phyloP scores from a whole-genome alignment of 306 rosid genomes.

The Pyrus pyrifolia region DNA sequence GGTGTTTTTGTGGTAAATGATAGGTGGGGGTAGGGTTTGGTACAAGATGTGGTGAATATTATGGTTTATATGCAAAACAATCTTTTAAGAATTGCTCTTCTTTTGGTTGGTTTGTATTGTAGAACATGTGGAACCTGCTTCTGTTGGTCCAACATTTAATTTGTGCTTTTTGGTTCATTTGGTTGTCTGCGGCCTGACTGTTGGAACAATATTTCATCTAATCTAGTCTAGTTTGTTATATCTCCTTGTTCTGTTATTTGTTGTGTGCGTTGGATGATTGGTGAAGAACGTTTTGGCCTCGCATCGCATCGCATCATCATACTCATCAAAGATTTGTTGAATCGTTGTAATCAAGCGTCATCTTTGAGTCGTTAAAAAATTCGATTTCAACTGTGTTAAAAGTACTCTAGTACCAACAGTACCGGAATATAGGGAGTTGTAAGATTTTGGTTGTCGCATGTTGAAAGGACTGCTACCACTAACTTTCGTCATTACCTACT shows the following conservation, averaged over 20 bases:
- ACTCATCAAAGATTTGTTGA: no score
- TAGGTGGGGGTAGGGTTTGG: slow-evolving; percentile 15
- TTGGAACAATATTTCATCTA: slow-evolving; percentile 40
- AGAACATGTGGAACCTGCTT: slow-evolving; percentile 9
- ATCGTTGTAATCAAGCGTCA: no score
- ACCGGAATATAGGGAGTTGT: no score
- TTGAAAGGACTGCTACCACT: no score
- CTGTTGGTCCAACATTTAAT: slow-evolving; percentile 3
- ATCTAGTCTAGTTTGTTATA: slow-evolving; percentile 16
- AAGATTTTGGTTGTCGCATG: no score
- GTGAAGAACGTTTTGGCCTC: neutral
- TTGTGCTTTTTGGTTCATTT: slow-evolving; percentile 5
- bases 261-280: neutral
- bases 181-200: slow-evolving; percentile 42
- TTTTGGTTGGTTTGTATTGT: neutral
- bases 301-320: no score
- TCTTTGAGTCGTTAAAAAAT: no score
- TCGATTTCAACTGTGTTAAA: no score
- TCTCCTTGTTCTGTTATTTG: neutral
- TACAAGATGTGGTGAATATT: slow-evolving; percentile 13
- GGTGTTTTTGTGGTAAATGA: slow-evolving; percentile 9
- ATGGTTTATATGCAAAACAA: slow-evolving; percentile 5
- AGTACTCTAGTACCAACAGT: no score
- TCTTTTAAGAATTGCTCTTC: neutral
- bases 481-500: no score